These are phyloP conservation scores for Talaromyces sp. DNA, from an alignment of 2,329 filamentous ascomycete genomes.

Conservation along the genomic window DNA sequence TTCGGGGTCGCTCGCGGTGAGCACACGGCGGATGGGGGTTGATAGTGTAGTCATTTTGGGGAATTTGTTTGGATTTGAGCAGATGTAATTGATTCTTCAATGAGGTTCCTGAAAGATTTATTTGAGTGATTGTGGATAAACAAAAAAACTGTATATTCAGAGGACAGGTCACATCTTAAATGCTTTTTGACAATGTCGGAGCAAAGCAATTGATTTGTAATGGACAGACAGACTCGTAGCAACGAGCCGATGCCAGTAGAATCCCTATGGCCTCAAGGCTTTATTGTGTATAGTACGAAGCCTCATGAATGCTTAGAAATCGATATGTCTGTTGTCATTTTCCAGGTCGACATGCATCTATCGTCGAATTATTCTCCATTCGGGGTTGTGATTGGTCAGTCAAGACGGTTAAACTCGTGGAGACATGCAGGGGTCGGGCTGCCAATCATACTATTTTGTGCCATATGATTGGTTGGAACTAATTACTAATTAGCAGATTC, in stretches of 20 bases:
- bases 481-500: neutral
- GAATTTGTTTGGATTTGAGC: neutral
- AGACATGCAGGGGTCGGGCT: neutral
- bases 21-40: constrained; percentile 23
- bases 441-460: neutral
- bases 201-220: neutral
- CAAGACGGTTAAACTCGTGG: neutral
- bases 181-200: neutral
- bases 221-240: neutral
- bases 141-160: neutral
- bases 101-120: neutral
- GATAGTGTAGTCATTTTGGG: constrained; percentile 1
- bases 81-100: neutral
- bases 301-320: neutral
- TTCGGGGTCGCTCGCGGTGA: constrained; percentile 23
- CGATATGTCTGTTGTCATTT: neutral
- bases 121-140: neutral
- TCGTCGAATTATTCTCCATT: neutral
- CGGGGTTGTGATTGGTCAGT: neutral
- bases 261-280: neutral
- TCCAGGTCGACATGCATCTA: neutral
- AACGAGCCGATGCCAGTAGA: neutral
- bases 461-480: neutral
- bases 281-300: too few species aligned
- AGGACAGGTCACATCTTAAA: neutral